Base-by-base conservation (phyloP, 2,329 filamentous ascomycete genomes). In the Epichloe scottii region DNA sequence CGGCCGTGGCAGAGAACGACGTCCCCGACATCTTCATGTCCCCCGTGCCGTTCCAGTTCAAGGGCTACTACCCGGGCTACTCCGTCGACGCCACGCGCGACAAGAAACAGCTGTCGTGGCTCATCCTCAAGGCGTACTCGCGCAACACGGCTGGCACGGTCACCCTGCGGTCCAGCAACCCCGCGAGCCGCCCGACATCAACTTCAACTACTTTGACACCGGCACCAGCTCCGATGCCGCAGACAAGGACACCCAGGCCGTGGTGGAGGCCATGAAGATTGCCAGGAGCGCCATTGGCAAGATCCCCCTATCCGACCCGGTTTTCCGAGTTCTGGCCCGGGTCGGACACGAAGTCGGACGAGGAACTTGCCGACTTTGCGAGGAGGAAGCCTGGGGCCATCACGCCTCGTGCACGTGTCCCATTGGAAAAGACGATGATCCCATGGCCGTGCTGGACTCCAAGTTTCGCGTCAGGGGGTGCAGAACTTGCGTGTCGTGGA, bases 401-500 rank as follows among this genome's bases (percentile, higher is more conserved):
- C 78, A 82, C 61, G 76, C 76, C 5, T 75, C 70, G 3, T 76
- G 74, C 52, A 78, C 76, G 0, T 74, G 69, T 46, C 68, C 75
- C 1, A 81, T 82, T 52, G 78, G 79, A 3, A 63, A 66, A 2
- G 73, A 75, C 41, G 66, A 64, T 34, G 78, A 82, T 59, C 62
- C 67, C 1, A 72, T 69, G 62, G 77, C 76, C 3, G 77, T 81
- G 4, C 59, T 82, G 51, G 76, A 82, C 59, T 68, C 67, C 0
- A 66, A 72, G 50, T 79, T 81, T 60, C 67, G 71, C 23, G 78
- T 82, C 4, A 65, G 73, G 17, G 17, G 77, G 77, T 6, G 71
- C 60, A 66, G 3, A 71, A 72, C 0, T 61, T 82, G 46, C 66
- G 79, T 19, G 79, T 81, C 15, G 79, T 82, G 3, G 79, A 82